These are phyloP conservation scores for Malus sylvestris DNA, from an alignment of 306 rosid species.

Conservation along the genomic window DNA sequence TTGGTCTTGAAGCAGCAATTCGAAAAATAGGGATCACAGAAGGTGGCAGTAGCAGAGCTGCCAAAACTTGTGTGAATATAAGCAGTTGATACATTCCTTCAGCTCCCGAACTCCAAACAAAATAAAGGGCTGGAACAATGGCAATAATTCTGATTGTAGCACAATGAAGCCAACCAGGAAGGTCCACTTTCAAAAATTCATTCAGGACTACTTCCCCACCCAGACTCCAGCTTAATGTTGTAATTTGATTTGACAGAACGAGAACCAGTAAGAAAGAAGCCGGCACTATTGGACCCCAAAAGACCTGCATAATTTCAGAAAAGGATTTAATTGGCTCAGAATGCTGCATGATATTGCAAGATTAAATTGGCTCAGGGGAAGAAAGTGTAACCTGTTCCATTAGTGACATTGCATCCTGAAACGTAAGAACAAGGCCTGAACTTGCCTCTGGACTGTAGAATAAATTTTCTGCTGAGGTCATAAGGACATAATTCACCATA, in stretches of 20 bases:
- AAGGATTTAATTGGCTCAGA: constrained; percentile 15
- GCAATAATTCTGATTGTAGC: constrained; percentile 79
- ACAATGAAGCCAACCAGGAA: constrained; percentile 97
- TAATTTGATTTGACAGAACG: constrained; percentile 68
- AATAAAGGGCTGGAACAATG: constrained; percentile 76
- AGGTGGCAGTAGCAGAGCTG: constrained; percentile 82
- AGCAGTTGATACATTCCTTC: constrained; percentile 92
- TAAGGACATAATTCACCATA: constrained; percentile 60
- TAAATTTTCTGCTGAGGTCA: constrained; percentile 63
- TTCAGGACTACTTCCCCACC: constrained; percentile 71
- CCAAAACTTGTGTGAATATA: constrained; percentile 72
- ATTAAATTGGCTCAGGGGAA: neutral
- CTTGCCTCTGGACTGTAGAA: constrained; percentile 26
- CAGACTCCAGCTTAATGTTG: constrained; percentile 66
- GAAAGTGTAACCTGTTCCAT: constrained; percentile 65
- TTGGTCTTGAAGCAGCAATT: constrained; percentile 67
- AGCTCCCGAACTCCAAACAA: constrained; percentile 86
- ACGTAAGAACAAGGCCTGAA: constrained; percentile 56
- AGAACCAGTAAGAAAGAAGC: constrained; percentile 55
- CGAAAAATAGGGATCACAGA: constrained; percentile 89
- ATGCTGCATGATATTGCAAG: neutral
- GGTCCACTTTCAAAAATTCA: constrained; percentile 69
- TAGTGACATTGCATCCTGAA: constrained; percentile 69
- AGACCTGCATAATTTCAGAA: constrained; percentile 44
- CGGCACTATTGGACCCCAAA: constrained; percentile 54